Evolutionary conservation across 139 green algal genomes (phyloP), one percentile per base, ranked within the genome.

Genomic region (Chara braunii): DNA sequence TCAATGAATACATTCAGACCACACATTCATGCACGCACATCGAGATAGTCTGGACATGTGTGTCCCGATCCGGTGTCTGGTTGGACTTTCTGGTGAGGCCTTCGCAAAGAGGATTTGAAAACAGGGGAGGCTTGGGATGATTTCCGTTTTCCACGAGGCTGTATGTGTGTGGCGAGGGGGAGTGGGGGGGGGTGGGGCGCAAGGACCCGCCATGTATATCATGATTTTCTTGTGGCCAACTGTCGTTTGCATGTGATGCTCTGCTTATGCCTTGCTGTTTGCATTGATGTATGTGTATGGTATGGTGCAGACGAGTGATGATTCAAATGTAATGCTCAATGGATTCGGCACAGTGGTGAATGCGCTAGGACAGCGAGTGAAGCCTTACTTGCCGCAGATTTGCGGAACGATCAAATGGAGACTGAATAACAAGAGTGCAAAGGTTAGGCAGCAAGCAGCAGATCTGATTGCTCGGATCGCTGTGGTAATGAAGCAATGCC

Each of bases 361-460:
- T 81, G 80, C 83, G 24, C 85, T 99, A 48, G 86, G 89, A 51
- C 79, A 85, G 76, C 84, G 93, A 23, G 84, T 94, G 45, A 91
- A 93, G 78, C 90, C 91, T 3, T 99, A 99, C 78, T 82, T 99
- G 48, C 63, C 63, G 24, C n/a, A 99, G 84, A 96, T 99, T 59
- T 94, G 84, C 78, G 93, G 93, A 31, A 97, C 87, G 51, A 95
- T 99, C 86, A 99, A 99, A 83, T 99, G 93, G 93, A 82, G 93
- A 34, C 84, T 99, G 23, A 98, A 99, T 84, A 96, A 99, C 86
- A 97, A 97, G 78, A 81, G 59, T 37, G 87, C 94, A 51, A 91
- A 94, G 73, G 87, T 96, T 56, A 80, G 93, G 29, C 87, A 97
- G 83, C 91, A 97, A 83, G 93, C 93, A 2, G 93, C 92, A 2